These are phyloP conservation scores for Lactarius sp. DNA, from an alignment of 768 basidiomycete genomes.

Conservation along the genomic window DNA sequence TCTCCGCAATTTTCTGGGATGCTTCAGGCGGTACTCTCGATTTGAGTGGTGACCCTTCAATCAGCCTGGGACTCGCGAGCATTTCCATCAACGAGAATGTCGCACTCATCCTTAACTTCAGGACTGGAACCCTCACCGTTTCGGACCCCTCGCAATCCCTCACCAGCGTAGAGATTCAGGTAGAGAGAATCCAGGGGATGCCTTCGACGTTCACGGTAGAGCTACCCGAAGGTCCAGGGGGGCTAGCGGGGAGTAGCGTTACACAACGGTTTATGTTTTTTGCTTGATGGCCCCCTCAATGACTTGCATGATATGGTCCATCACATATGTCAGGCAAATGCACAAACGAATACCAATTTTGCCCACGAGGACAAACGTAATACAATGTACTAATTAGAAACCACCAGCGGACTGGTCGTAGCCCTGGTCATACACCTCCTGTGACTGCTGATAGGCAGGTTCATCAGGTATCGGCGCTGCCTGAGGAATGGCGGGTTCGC, in stretches of 20 bases:
- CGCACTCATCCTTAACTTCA: constrained; percentile 41
- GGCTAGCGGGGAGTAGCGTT: constrained; percentile 48
- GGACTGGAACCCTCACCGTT: constrained; percentile 45
- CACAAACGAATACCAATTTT: neutral
- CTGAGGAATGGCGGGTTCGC: constrained; percentile 54
- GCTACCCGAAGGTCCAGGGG: constrained; percentile 40
- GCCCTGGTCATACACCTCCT: constrained; percentile 38
- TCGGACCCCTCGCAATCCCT: constrained; percentile 64
- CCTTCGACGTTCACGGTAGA: constrained; percentile 35
- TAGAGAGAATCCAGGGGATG: constrained; percentile 29
- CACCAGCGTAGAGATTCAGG: constrained; percentile 34
- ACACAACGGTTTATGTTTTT: constrained; percentile 15
- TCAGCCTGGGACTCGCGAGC: constrained; percentile 32
- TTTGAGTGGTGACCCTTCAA: constrained; percentile 30
- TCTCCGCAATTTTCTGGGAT: constrained; percentile 58
- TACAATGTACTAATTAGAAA: constrained; percentile 44
- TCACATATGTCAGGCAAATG: neutral
- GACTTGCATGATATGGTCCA: neutral
- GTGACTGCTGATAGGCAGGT: constrained; percentile 30
- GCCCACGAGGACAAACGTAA: constrained; percentile 5
- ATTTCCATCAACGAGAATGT: constrained; percentile 39
- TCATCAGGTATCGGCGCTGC: constrained; percentile 50
- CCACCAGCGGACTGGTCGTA: constrained; percentile 32
- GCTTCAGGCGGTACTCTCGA: constrained; percentile 39
- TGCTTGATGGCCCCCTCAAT: neutral